Evolutionary conservation across 345 rosid genomes (phyloP).

Genomic region (Brassica carinata): DNA sequence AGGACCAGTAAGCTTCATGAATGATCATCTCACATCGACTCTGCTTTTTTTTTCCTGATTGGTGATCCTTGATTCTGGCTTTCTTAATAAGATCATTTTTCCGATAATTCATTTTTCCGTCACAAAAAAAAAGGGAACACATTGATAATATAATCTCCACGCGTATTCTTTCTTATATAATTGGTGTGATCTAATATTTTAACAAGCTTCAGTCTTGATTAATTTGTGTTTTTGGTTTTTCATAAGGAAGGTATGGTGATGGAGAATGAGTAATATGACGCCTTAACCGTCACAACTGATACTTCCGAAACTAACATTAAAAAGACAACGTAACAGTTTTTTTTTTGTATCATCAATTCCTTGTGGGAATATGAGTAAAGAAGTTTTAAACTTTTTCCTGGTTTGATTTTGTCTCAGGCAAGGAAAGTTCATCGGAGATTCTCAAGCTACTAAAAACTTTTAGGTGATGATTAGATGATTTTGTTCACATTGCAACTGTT

Average conservation of each 20-base stretch:
- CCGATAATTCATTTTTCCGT: too few species aligned
- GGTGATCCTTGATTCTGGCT: too few species aligned
- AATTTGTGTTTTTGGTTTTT: too few species aligned
- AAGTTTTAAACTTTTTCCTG: not conserved
- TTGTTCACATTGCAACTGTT: conserved; percentile 1
- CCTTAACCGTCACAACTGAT: conserved; percentile 64
- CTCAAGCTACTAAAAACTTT: conserved; percentile 87
- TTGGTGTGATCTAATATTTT: not conserved
- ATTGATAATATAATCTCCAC: not conserved
- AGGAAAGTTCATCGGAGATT: conserved; percentile 86
- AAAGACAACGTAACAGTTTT: conserved; percentile 56
- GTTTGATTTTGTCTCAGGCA: conserved; percentile 53
- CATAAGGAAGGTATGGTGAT: conserved; percentile 51
- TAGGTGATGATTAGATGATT: conserved; percentile 49
- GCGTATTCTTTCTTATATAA: not conserved
- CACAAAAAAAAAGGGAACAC: not conserved
- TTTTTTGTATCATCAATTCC: not conserved
- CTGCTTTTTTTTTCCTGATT: too few species aligned
- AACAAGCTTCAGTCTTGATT: not conserved
- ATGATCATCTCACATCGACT: too few species aligned
- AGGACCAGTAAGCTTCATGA: too few species aligned
- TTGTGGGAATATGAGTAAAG: not conserved
- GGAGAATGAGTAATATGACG: conserved; percentile 64
- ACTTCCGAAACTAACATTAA: conserved; percentile 81
- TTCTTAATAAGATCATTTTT: too few species aligned